Evolutionary conservation across 2,329 filamentous ascomycete genomes (phyloP).

Genomic region (Diplocarpon mali): DNA sequence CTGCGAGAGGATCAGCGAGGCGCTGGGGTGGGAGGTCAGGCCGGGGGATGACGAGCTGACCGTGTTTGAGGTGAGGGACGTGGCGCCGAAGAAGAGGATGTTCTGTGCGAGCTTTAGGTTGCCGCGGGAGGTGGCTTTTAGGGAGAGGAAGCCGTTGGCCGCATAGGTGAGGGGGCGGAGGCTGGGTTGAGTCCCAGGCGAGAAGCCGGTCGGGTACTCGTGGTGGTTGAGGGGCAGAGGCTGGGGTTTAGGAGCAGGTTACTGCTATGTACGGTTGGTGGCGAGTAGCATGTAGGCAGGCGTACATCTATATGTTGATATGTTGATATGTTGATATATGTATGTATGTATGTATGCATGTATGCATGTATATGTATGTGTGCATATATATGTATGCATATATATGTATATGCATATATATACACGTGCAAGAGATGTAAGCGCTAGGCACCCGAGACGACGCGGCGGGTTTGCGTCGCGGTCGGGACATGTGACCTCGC

Average conservation of each 20-base stretch:
- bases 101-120: slow-evolving; percentile 90
- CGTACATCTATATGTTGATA: too few species aligned
- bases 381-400: neutral
- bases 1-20: slow-evolving; percentile 49
- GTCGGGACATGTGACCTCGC: too few species aligned
- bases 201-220: too few species aligned
- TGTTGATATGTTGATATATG: neutral
- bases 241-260: too few species aligned
- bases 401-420: neutral
- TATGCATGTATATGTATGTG: neutral
- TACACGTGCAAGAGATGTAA: neutral
- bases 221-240: too few species aligned
- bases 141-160: slow-evolving; percentile 9
- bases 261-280: too few species aligned
- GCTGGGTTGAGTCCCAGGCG: too few species aligned
- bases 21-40: slow-evolving; percentile 35
- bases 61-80: slow-evolving; percentile 67
- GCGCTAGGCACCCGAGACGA: neutral
- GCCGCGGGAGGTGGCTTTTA: slow-evolving; percentile 72
- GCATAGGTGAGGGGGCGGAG: too few species aligned
- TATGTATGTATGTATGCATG: neutral
- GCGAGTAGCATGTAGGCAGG: too few species aligned
- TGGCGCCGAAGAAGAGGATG: slow-evolving; percentile 91
- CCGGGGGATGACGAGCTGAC: slow-evolving; percentile 37
- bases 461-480: too few species aligned